Base-by-base conservation (phyloP, 352 stramenopile genomes). In the Globisporangium cylindrosporum region DNA sequence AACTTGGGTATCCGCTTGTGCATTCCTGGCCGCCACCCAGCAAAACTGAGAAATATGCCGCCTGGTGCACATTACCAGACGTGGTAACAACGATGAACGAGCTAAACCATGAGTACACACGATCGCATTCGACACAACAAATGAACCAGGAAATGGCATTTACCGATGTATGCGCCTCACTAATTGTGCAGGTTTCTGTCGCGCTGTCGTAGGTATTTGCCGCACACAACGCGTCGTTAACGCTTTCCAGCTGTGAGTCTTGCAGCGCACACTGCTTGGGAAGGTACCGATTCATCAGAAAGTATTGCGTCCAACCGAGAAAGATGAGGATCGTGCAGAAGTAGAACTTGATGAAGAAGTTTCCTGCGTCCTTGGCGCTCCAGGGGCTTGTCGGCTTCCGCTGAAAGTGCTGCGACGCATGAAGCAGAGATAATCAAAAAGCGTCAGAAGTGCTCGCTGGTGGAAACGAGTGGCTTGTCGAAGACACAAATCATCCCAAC, bases 301-400 rank as follows among this genome's bases (percentile, higher is more conserved):
- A 81, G 59, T 80, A 93, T 29, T 90, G 84, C 6, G 81, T 80
- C 67, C 88, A 88, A 0, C 25, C 41, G 36, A 93, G 66, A 51
- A 86, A 91, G 60, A 94, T 81, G 32, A 77, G 46, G 20, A 92
- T 75, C 0, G 86, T 91, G 57, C 80, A 86, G 62, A 90, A 90
- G 76, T 91, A 95, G 58, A 94, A 91, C 73, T 95, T 95, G 73
- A 95, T 89, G 73, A 95, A 95, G 56, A 94, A 95, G 68, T 73
- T 88, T 22, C 84, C 88, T 0, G 85, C 86, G 58, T 91, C 85
- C 54, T 89, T 92, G 7, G 87, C 87, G 32, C 74, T 88, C 86
- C 85, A 93, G 2, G 82, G 86, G 32, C 64, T 90, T 10, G 72
- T 76, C 15, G 88, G 82, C 43, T 95, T 95, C 64, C 84, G 89